Evolutionary conservation across 768 basidiomycete species (phyloP), one percentile per base, ranked within the genome.

Genomic region (Cytidiella melzeri): DNA sequence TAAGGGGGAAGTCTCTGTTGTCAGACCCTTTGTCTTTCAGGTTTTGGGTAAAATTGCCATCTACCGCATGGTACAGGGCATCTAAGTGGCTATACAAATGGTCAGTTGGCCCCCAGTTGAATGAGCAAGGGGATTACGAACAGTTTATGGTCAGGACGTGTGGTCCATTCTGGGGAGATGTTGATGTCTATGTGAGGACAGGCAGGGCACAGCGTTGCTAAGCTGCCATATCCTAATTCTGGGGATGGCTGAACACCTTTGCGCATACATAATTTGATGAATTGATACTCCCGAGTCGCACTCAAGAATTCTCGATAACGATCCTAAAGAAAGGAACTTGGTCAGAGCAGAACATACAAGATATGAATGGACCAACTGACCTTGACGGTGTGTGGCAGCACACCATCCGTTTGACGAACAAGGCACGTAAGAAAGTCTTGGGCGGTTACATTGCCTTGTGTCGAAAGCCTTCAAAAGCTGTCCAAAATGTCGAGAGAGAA

Each of bases 101-200:
- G 39, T 27, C 39, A 38, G 10, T 38, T 10, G 15, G n/a, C 10
- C 5, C n/a, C 11, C 5, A 51, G 20, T 12, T 24, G 7, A 42
- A 25, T 27, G 5, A n/a, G 11, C 4, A 25, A 10, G 11, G n/a
- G 6, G 18, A 6, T 3, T 4, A n/a, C 46, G 9, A 18, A 52
- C 54, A 26, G 20, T 13, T 25, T 12, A 12, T 24, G 41, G 21
- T 41, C 24, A 5, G 4, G 20, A 21, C 50, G 3, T 11, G 13
- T 15, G 37, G 42, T 18, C 50, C 51, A 55, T 4, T 44, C 23
- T 12, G 57, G 46, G 39, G 51, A 42, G 47, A 58, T 54, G 49
- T 56, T 58, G 30, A 52, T 54, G n/a, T 30, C 49, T 1, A 47
- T 51, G 23, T 58, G 57, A 0, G 57, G 55, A 34, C 55, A 58